Evolutionary conservation across 1,139 yeast species (phyloP), one percentile per base, ranked within the genome.

Genomic region (Saccharomyces hybrid): DNA sequence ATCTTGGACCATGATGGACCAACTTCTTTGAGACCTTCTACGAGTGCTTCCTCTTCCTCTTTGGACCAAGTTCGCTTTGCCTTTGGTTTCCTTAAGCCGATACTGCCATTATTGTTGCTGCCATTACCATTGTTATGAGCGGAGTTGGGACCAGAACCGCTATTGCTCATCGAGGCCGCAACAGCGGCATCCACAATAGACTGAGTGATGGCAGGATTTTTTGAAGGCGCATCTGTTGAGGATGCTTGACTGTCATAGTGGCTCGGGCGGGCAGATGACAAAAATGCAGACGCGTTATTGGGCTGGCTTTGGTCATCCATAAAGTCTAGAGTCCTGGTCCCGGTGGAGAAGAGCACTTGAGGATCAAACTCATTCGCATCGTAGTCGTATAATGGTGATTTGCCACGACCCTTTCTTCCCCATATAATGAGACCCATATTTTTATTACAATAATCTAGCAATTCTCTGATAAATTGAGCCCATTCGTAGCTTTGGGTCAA

Each of bases 1-100:
- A 93, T 93, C 54, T 87, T 86, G 0, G 95, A 79, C 99, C 99
- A 93, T 61, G 85, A 88, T 0, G 98, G 95, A 0, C 99, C 99
- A 61, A 85, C 83, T 19, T 70, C 70, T 60, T 86, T 88, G 54
- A 93, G 75, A 0, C 97, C 98, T 56, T 84, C 84, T 50, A 88
- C 75, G 41, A 93, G 75, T 0, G 97, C 95, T 47, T 81, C 83
- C 65, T 93, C 98, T 68, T 93, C 99, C 42, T 85, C 95, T 57
- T 82, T 75, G 0, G 95, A 82, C 99, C 99, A 93, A 5, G 89
- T 83, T 55, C 75, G 63, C 64, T 73, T 71, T 50, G 70, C 63
- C 54, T 64, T 67, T 5, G 60, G 55, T 52, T 62, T 66, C 46
- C 61, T 62, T 11, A 56, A 49, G 2, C 44, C 44, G 25, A 38